A percentile compares a stretch with the other conserved stretches of the same genome.
phyloP scores from a whole-genome alignment of 306 rosid species.

The Cucumis cinereus region DNA sequence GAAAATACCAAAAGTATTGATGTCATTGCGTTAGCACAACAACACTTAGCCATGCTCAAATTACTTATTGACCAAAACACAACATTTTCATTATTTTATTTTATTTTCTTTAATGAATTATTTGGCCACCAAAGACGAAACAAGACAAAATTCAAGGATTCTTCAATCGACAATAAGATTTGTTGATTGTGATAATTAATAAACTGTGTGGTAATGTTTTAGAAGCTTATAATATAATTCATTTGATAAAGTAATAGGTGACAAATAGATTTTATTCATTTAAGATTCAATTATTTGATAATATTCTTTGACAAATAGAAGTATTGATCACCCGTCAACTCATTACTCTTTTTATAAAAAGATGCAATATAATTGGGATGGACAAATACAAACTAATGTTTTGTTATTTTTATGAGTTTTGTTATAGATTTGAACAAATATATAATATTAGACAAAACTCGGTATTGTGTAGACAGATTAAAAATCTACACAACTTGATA shows the following conservation, averaged over 20 bases:
- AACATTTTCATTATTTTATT: background rate
- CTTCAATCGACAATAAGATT: background rate
- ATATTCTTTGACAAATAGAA: background rate
- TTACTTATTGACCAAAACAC: background rate
- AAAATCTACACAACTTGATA: too few species aligned
- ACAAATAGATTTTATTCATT: background rate
- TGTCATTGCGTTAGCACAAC: background rate
- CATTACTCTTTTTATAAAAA: background rate
- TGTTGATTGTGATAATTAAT: background rate
- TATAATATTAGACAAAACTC: too few species aligned
- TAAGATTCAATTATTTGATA: background rate
- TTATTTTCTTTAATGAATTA: background rate
- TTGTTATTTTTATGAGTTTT: background rate
- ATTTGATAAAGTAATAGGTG: background rate
- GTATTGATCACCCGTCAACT: background rate
- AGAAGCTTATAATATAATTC: background rate
- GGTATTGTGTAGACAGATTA: too few species aligned
- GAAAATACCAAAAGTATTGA: background rate
- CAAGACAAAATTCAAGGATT: background rate
- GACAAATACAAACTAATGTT: too few species aligned
- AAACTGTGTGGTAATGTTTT: background rate
- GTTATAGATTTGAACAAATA: too few species aligned
- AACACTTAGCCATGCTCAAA: background rate
- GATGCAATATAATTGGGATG: background rate
- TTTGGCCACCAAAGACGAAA: background rate